Evolutionary conservation across 2,329 filamentous ascomycete species (phyloP).

Genomic region (Ascochyta pisi): DNA sequence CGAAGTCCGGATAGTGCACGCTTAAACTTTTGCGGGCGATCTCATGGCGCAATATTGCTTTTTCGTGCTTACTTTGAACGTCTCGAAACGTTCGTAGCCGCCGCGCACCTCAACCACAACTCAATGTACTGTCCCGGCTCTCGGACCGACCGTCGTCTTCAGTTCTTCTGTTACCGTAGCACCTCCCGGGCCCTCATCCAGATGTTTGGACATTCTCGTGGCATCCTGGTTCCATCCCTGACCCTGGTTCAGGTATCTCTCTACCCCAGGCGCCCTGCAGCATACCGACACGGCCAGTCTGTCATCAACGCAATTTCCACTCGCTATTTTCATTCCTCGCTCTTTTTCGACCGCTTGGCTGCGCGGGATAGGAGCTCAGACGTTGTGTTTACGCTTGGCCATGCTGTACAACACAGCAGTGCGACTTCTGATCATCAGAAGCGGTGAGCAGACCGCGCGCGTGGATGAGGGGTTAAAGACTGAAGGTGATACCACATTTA

Average conservation of each 20-base stretch:
- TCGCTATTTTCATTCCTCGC: background rate
- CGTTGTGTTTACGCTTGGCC: constrained; percentile 3
- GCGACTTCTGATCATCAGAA: constrained; percentile 1
- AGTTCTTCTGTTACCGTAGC: constrained; percentile 16
- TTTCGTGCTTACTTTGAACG: background rate
- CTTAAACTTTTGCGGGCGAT: background rate
- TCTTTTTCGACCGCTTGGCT: background rate
- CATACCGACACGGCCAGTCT: background rate
- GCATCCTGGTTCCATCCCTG: constrained; percentile 4
- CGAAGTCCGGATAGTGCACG: constrained; percentile 3
- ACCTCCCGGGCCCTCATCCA: constrained; percentile 1
- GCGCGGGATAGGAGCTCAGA: background rate
- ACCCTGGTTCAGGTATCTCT: background rate
- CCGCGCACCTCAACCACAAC: background rate
- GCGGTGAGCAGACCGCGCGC: constrained; percentile 18
- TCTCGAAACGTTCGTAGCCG: background rate
- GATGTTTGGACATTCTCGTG: constrained; percentile 13
- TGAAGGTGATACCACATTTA: constrained; percentile 7
- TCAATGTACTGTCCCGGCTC: background rate
- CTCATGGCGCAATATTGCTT: background rate
- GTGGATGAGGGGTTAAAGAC: constrained; percentile 5
- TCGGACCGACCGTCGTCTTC: constrained; percentile 1
- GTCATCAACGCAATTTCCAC: constrained; percentile 9
- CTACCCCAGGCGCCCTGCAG: constrained; percentile 10
- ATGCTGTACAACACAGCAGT: constrained; percentile 11